phyloP scores from a whole-genome alignment of 108 stramenopile species.

The Cyclotella choctawhatcheeana region DNA sequence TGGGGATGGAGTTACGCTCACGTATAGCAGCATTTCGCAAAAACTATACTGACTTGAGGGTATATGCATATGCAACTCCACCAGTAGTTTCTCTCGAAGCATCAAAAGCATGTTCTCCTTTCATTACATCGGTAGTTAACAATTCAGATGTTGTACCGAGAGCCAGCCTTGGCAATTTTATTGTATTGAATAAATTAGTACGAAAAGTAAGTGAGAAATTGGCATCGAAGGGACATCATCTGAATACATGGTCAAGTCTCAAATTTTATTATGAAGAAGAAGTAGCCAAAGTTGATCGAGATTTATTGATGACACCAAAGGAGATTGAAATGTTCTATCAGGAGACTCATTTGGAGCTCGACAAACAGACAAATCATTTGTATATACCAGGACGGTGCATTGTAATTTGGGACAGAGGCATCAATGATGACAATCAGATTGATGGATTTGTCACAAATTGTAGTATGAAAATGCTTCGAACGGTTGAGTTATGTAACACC shows the following conservation, averaged over 20 bases:
- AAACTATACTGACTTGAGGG: conserved; percentile 17
- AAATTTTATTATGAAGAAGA: conserved; percentile 23
- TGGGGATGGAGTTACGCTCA: conserved; percentile 51
- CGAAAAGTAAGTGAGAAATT: conserved; percentile 44
- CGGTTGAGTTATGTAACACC: neutral
- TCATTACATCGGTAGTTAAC: conserved; percentile 67
- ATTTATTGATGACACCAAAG: conserved; percentile 48
- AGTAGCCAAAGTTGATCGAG: conserved; percentile 38
- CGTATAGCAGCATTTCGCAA: conserved; percentile 28
- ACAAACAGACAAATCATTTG: conserved; percentile 52
- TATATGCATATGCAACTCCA: conserved; percentile 66
- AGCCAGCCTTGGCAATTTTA: conserved; percentile 36
- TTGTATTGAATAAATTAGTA: conserved; percentile 37
- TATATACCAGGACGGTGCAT: conserved; percentile 52
- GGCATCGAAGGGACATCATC: conserved; percentile 28
- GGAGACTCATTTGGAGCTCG: conserved; percentile 14
- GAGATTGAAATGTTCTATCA: conserved; percentile 10
- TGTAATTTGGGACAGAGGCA: conserved; percentile 48
- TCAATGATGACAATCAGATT: conserved; percentile 16
- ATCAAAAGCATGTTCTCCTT: conserved; percentile 44
- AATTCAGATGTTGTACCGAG: conserved; percentile 67
- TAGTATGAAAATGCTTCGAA: neutral
- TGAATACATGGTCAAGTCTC: conserved; percentile 22
- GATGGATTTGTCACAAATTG: neutral
- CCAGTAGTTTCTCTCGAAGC: conserved; percentile 51